Base-by-base conservation (phyloP, 345 rosid species). In the Heritiera fomes region DNA sequence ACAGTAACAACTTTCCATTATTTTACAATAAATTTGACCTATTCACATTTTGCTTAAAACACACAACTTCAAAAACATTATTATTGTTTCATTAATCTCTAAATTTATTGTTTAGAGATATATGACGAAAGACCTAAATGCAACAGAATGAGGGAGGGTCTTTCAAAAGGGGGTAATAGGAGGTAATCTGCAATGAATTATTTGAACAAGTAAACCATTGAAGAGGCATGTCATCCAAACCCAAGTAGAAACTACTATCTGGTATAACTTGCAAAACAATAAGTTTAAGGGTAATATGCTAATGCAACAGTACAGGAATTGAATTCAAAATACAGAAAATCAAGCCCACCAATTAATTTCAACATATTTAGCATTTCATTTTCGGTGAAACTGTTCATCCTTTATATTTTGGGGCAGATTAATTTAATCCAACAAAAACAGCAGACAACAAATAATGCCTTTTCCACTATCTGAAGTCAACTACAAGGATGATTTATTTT, bases 381-480 rank as follows among this genome's bases (percentile, higher is more conserved):
- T 70, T 50, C 75, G 3, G 43, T 1, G 45, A 3, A 50, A 71
- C 45, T 32, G 18, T 23, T 49, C 75, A 28, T 50, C 28, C 13
- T 47, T 69, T 28, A 43, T 66, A 66, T 66, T 66, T 17, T 41
- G 18, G 28, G 28, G 6, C 28, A 43, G 46, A 17, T 49, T 49
- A 71, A 30, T 71, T 49, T 28, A 50, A 71, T 49, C 43, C 59
- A 46, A 47, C 20, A 46, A 70, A 28, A 71, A 71, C 43, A 71
- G 20, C 75, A 32, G 23, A 50, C 75, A 71, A 71, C 60, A 71
- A 50, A 71, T 71, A 50, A 50, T 30, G 75, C 62, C 45, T 55
- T 50, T 72, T 53, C 63, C 62, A 72, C 49, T 10, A 53, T 9
- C 13, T 18, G 61, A 72, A 55, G 62, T 72, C 76, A 72, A 72